These are phyloP conservation scores for Ceratocystis eucalypticola DNA, from an alignment of 2,329 filamentous ascomycete species.

Conservation along the genomic window DNA sequence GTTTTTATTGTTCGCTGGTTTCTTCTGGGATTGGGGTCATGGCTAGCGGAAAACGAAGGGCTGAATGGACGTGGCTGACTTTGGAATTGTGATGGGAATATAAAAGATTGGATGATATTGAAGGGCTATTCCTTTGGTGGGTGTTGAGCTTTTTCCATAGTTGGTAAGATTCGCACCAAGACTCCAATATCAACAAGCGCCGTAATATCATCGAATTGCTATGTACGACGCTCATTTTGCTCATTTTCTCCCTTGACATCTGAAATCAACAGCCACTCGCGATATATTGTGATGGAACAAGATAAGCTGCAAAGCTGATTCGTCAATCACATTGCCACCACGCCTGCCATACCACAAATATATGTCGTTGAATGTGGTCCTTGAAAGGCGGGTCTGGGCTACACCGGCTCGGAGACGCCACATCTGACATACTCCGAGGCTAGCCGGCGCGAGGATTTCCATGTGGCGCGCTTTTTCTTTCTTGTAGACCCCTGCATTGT, in stretches of 20 bases:
- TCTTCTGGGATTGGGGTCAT: conserved; percentile 4
- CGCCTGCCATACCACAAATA: background rate
- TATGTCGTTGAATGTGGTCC: conserved; percentile 4
- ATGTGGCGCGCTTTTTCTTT: background rate
- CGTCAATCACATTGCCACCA: background rate
- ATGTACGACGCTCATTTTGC: background rate
- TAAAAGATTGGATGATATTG: conserved; percentile 6
- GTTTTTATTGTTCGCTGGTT: background rate
- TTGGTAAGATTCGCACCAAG: background rate
- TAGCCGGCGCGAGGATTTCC: background rate
- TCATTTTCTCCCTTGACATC: background rate
- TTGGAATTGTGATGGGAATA: conserved; percentile 11
- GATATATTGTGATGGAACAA: background rate
- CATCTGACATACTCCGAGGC: background rate
- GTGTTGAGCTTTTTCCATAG: background rate
- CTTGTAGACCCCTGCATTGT: background rate
- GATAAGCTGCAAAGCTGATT: background rate
- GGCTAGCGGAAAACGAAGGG: conserved; percentile 6
- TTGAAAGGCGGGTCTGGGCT: background rate
- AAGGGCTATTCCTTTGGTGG: background rate
- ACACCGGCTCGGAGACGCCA: background rate
- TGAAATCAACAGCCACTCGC: background rate
- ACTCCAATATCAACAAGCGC: background rate
- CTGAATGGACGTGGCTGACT: background rate
- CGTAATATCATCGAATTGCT: background rate